Conservation (phyloP, 2,329 filamentous ascomycete species). For the Penicillium sp. region DNA sequence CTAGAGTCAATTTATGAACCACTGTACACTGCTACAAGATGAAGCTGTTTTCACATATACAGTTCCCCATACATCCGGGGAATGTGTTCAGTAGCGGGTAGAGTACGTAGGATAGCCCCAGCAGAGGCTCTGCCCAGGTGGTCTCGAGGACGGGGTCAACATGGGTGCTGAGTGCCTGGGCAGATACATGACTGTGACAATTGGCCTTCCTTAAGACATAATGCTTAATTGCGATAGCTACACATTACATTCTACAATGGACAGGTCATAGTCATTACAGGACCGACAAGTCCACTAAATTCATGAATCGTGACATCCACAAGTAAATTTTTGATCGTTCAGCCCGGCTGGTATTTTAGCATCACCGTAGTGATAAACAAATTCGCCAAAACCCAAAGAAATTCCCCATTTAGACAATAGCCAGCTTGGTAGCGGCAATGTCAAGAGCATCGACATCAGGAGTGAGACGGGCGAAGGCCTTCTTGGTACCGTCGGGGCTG, state of each 20-base stretch:
- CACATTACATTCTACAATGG: neutral
- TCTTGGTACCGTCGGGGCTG: conserved; percentile 96
- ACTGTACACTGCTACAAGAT: conserved; percentile 1
- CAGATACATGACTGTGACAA: neutral
- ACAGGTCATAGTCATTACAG: conserved; percentile 10
- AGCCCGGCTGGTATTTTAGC: conserved; percentile 41
- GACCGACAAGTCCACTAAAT: conserved; percentile 12
- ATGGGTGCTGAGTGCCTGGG: neutral
- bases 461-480: conserved; percentile 95
- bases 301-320: conserved; percentile 21
- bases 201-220: neutral
- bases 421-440: conserved; percentile 98
- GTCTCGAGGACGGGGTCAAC: neutral
- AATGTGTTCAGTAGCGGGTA: neutral
- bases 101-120: neutral
- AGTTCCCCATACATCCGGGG: neutral
- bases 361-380: conserved; percentile 44
- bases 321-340: conserved; percentile 41
- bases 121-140: neutral
- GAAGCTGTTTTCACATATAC: neutral
- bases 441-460: conserved; percentile 97
- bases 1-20: conserved; percentile 24
- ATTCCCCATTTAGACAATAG: conserved; percentile 75
- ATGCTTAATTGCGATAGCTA: neutral
- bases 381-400: conserved; percentile 50